These are phyloP conservation scores for Botrytis paeoniae DNA, from an alignment of 2,329 filamentous ascomycete species.

Conservation along the genomic window DNA sequence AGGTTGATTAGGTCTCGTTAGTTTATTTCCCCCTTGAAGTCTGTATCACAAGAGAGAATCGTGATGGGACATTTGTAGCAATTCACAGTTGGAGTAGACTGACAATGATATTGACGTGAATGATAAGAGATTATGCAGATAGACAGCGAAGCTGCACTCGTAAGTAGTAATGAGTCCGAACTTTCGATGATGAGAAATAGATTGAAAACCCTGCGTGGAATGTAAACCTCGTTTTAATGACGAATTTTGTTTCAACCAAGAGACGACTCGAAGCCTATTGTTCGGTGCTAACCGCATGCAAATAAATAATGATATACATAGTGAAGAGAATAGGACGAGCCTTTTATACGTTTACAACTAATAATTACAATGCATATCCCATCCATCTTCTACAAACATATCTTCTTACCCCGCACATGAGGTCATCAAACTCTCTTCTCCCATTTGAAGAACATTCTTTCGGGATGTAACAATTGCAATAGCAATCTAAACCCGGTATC, in stretches of 20 bases:
- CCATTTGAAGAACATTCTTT: conserved; percentile 1
- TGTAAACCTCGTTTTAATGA: neutral
- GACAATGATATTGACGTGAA: too few species aligned
- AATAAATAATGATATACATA: neutral
- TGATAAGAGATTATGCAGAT: neutral
- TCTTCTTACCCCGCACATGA: neutral
- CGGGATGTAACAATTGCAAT: neutral
- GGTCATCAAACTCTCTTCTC: neutral
- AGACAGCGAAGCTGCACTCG: neutral
- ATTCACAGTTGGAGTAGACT: too few species aligned
- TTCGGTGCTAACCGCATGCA: too few species aligned
- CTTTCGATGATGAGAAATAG: neutral
- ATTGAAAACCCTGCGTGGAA: neutral
- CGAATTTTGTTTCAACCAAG: neutral
- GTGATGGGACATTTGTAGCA: too few species aligned
- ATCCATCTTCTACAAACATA: neutral
- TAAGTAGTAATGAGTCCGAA: neutral
- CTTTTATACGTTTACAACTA: neutral
- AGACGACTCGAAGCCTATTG: neutral
- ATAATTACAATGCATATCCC: neutral
- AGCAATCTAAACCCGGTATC: neutral
- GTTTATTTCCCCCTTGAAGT: too few species aligned
- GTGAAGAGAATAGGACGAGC: neutral
- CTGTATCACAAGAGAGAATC: too few species aligned
- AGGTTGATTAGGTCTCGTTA: too few species aligned